Percentiles rank a stretch among this genome's conserved stretches.
These are phyloP conservation scores for Dothideomycetes sp. DNA, from an alignment of 2,329 filamentous ascomycete genomes.

Conservation along the genomic window DNA sequence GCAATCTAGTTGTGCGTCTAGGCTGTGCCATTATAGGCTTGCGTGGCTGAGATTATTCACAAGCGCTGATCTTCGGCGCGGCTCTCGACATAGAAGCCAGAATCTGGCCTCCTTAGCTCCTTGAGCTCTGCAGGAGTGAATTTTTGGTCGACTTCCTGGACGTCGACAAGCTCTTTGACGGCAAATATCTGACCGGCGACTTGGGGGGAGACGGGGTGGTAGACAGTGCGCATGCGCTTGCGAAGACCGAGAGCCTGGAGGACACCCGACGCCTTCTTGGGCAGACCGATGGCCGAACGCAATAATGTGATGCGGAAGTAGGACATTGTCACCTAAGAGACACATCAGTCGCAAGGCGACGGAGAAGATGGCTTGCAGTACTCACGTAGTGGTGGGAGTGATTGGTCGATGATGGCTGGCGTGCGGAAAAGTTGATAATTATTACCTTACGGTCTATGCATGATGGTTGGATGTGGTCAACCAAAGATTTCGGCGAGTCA, in stretches of 20 bases:
- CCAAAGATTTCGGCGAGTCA: too few relatives aligned
- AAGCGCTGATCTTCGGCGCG: slow-evolving; percentile 18
- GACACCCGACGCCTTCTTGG: slow-evolving; percentile 64
- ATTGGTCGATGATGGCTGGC: too few relatives aligned
- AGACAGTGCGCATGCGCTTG: slow-evolving; percentile 77
- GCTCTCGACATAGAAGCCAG: slow-evolving; percentile 72
- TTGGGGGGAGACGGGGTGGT: slow-evolving; percentile 72
- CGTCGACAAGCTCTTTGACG: slow-evolving; percentile 83
- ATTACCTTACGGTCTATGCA: too few relatives aligned
- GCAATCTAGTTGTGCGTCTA: too few relatives aligned
- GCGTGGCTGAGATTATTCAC: background rate
- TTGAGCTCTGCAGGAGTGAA: slow-evolving; percentile 61
- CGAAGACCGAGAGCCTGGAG: slow-evolving; percentile 78
- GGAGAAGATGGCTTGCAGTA: background rate
- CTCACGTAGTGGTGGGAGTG: background rate
- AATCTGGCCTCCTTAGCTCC: slow-evolving; percentile 62
- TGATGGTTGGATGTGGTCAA: slow-evolving; percentile 1
- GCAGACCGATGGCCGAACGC: slow-evolving; percentile 82
- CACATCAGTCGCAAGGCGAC: background rate
- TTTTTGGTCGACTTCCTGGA: slow-evolving; percentile 62
- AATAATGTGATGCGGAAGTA: slow-evolving; percentile 89
- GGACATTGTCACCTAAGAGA: slow-evolving; percentile 45
- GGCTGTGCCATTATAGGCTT: background rate
- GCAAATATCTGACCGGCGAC: slow-evolving; percentile 86
- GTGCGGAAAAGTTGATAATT: slow-evolving; percentile 10